phyloP scores from a whole-genome alignment of 495 filamentous ascomycete species.

The Hyaloscypha hepaticicola region DNA sequence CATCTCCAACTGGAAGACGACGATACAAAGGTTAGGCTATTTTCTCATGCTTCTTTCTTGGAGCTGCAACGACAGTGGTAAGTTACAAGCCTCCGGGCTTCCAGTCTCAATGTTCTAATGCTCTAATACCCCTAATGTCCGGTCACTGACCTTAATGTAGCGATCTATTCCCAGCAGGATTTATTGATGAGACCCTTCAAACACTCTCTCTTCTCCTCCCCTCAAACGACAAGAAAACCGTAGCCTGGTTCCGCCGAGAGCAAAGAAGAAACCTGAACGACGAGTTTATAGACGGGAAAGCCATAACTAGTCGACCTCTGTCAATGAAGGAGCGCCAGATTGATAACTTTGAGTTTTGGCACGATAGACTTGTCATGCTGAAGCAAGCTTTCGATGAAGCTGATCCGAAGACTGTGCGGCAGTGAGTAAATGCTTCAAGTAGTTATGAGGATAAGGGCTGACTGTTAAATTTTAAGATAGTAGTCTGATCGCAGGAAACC shows the following conservation, averaged over 20 bases:
- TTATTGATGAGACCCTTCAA: constrained; percentile 47
- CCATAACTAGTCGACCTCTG: constrained; percentile 29
- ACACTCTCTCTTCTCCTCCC: constrained; percentile 49
- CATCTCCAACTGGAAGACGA: constrained; percentile 44
- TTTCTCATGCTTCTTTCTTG: constrained; percentile 9
- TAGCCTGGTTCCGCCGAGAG: constrained; percentile 35
- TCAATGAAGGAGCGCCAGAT: constrained; percentile 41
- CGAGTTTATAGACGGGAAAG: constrained; percentile 31
- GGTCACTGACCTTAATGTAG: not conserved
- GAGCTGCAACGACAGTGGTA: not conserved
- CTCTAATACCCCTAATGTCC: too few relatives aligned
- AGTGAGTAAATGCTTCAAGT: constrained; percentile 34
- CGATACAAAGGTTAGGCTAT: constrained; percentile 26
- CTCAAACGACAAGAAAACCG: constrained; percentile 29
- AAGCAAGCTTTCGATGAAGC: constrained; percentile 54
- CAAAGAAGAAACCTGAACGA: constrained; percentile 1
- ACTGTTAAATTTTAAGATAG: constrained; percentile 29
- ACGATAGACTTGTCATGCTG: constrained; percentile 50
- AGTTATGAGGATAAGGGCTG: not conserved
- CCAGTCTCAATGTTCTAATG: too few relatives aligned
- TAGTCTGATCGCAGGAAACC: constrained; percentile 50
- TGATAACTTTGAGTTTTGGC: constrained; percentile 50
- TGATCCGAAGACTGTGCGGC: constrained; percentile 40
- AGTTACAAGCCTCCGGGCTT: not conserved
- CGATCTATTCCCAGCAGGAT: constrained; percentile 33